Conservation (phyloP, 1,139 yeast species). For the Komagataea norvegica region DNA sequence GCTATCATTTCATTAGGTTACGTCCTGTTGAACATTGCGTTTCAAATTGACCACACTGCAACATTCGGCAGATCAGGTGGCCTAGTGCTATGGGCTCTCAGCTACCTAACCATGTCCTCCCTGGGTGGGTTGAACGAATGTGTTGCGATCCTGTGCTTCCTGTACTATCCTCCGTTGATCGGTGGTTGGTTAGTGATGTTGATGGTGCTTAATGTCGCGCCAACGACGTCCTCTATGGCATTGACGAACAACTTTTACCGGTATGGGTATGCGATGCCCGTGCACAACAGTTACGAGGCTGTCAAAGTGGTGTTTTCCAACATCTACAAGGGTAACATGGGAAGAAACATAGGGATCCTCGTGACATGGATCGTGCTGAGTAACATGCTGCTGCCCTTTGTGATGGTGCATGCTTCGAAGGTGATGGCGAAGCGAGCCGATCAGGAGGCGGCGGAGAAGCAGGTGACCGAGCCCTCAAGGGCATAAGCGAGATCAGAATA, state of each 20-base stretch:
- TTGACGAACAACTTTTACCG: conserved; percentile 49
- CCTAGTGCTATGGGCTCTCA: conserved; percentile 56
- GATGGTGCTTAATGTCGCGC: conserved; percentile 53
- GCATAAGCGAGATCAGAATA: too few relatives aligned
- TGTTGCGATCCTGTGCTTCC: conserved; percentile 41
- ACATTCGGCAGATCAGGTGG: conserved; percentile 61
- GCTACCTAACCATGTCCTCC: conserved; percentile 53
- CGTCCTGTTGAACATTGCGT: conserved; percentile 53
- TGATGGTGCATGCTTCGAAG: conserved; percentile 28
- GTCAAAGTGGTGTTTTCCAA: conserved; percentile 52
- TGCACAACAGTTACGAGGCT: conserved; percentile 52
- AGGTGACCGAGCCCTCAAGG: too few relatives aligned
- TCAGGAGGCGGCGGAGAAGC: too few relatives aligned
- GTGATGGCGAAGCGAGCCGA: neutral
- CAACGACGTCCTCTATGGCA: conserved; percentile 55
- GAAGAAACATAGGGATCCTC: conserved; percentile 53
- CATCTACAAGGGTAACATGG: conserved; percentile 51
- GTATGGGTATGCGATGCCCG: conserved; percentile 63
- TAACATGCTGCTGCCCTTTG: conserved; percentile 41
- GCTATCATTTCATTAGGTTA: conserved; percentile 51
- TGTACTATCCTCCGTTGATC: conserved; percentile 42
- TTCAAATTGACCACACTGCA: conserved; percentile 45
- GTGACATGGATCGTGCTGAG: conserved; percentile 53
- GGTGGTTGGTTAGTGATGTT: conserved; percentile 62
- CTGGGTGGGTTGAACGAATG: conserved; percentile 59